Evolutionary conservation across 169 alveolate species (phyloP), one percentile per base, ranked within the genome.

Genomic region (Plasmodium knowlesi): DNA sequence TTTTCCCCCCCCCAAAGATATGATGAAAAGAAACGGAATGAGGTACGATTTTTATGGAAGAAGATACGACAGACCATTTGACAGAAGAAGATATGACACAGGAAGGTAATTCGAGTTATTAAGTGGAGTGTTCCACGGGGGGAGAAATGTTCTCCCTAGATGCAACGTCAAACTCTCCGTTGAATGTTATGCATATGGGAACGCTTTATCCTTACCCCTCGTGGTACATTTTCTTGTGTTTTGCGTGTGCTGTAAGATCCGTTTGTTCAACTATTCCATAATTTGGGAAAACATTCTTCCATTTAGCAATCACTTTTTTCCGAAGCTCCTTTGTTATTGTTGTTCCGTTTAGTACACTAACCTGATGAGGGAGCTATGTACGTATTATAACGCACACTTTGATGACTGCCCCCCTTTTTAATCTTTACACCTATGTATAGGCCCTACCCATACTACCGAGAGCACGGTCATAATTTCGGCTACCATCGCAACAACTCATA

Each of bases 31-130:
- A 34, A 54, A 88, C 74, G 89, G 83, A 78, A 61, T 88, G 84
- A 32, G 94, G 74, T 54, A 79, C 39, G 89, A 88, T 37, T 88
- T 34, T 88, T 76, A 88, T 30, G 86, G 83, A 39, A 88, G 89
- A 79, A 88, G 76, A 57, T 78, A 88, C 54, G 86, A 88, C 82
- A 78, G 89, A 88, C 74, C 79, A n/a, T 88, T 32, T 88, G 94
- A 88, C 39, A 88, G 82, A 6, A 88, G 94, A 37, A 76, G 88
- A 88, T 76, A 78, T 46, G 88, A 88, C 30, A 6, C 94, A 57
- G 37, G 94, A 88, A 88, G 94, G 94, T 88, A 78, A 88, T 41
- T 78, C 79, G 79, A 72, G 94, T 72, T 57, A 88, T 5, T 78
- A 53, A 85, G 53, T 82, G 71, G 22, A 61, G 76, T 50, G 30